Evolutionary conservation across 768 basidiomycete genomes (phyloP), one percentile per base, ranked within the genome.

Genomic region (Collybiopsis confluens): DNA sequence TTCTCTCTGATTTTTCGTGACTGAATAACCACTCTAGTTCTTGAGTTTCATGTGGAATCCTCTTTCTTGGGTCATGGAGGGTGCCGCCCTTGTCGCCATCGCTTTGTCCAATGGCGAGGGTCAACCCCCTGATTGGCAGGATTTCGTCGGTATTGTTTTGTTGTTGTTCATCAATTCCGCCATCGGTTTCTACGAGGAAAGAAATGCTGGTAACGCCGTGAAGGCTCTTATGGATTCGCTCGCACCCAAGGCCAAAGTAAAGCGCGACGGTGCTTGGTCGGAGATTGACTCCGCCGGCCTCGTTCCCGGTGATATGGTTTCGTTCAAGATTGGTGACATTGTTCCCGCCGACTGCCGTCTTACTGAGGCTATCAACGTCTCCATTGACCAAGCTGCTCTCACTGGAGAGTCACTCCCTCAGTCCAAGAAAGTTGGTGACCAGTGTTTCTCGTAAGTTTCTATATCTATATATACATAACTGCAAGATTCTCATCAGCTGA

Each of bases 11-110:
- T 57, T 51, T 54, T 9, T 15, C 18, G 33, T 3, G 5, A 26
- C 21, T 15, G 1, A 37, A 15, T n/a, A 1, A 11, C 7, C 24
- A 18, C 7, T 30, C 43, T 40, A 91, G 90, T 93, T 95, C 72
- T 74, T 93, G 61, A 85, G 86, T 68, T 98, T 98, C 82, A 98
- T 98, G 96, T 98, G 96, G 96, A 98, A 98, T 75, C 96, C 96
- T 41, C 78, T 98, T 11, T 98, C 96, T 30, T 98, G 96, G 96
- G 96, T 98, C 71, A 98, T 98, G 96, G 96, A 98, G 72, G 93
- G 88, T 58, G 94, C 94, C 36, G 90, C 92, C 7, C 78, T 93
- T 27, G 92, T 94, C 60, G 95, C 96, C 45, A 98, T 98, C 68
- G 93, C 83, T 38, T 83, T 98, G 27, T 97, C 96, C 53, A 98